Evolutionary conservation across 306 rosid genomes (phyloP), one percentile per base, ranked within the genome.

Genomic region (Hippophae gyantsensis): DNA sequence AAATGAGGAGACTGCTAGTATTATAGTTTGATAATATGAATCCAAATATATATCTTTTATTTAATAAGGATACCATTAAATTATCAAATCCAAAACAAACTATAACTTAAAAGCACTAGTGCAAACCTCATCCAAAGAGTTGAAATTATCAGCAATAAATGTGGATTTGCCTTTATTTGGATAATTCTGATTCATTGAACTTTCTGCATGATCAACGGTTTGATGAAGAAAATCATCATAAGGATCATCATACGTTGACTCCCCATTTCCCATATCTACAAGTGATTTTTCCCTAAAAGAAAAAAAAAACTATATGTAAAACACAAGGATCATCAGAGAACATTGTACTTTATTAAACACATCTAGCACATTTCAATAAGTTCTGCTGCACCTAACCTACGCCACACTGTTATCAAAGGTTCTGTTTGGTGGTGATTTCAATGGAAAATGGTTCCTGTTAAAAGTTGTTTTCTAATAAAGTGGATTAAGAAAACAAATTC

Each of bases 101-200:
- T 57, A 23, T 66, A 58, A 64, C 54, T 49, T 11, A 42, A 44
- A 44, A 14, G 41, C 46, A 66, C 56, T 18, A 63, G 46, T 8
- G 50, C 59, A 49, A 62, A 92, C 99, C 99, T 88, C 78, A 44
- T 92, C 96, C 84, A 92, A 64, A 54, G 99, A 85, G 78, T 65
- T 75, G 69, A 78, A 92, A 61, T 81, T 79, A 60, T 92, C 96
- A 52, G 83, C 83, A 72, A 92, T 92, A 62, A 47, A 41, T 10
- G 78, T 51, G 13, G 76, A 62, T 3, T 74, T 69, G 38, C 11
- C 67, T 60, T 68, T 69, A 18, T 48, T 68, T 69, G 42, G 79
- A 77, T 43, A 6, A 46, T 52, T 58, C 9, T 69, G 52, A 63
- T 50, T 67, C 72, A 13, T 64, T 8, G 82, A 76, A 65, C 64